Conservation (phyloP, 2,329 filamentous ascomycete species). For the Celoporthe dispersa region DNA sequence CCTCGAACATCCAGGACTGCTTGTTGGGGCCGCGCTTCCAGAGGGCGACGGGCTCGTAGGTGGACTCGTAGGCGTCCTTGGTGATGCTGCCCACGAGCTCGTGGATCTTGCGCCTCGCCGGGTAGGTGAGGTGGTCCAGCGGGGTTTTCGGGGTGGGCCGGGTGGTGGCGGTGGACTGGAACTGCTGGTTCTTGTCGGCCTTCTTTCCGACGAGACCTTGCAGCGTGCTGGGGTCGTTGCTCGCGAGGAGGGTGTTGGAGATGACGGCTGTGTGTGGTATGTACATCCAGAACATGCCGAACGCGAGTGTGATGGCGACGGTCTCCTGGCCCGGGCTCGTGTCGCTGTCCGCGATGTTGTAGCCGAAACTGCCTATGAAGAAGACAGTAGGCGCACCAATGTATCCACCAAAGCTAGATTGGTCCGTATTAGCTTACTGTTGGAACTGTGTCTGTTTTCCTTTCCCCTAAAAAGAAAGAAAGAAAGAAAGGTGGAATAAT, state of each 20-base stretch:
- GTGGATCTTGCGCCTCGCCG: not conserved
- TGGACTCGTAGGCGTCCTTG: conserved; percentile 2
- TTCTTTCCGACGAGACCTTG: conserved; percentile 29
- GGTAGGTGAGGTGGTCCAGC: no score
- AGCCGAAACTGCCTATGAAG: conserved; percentile 37
- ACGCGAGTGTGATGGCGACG: conserved; percentile 15
- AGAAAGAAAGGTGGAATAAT: not conserved
- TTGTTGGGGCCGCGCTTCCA: conserved; percentile 12
- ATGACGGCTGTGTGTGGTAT: conserved; percentile 38
- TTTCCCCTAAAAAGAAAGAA: not conserved
- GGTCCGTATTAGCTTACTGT: not conserved
- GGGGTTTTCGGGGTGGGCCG: not conserved
- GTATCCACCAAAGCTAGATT: conserved; percentile 32
- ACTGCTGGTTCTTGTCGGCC: not conserved
- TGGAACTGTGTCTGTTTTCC: no score
- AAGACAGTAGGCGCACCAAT: conserved; percentile 37
- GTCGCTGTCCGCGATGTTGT: conserved; percentile 32
- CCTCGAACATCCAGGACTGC: conserved; percentile 7
- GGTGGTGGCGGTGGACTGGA: not conserved
- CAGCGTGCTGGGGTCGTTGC: conserved; percentile 38
- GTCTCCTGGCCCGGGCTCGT: conserved; percentile 32
- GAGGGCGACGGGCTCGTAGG: conserved; percentile 6
- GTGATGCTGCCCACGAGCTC: not conserved
- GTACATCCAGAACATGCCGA: conserved; percentile 30
- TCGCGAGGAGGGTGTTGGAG: conserved; percentile 34